These are phyloP conservation scores for Paxillus involutus DNA, from an alignment of 768 basidiomycete species.

Conservation along the genomic window DNA sequence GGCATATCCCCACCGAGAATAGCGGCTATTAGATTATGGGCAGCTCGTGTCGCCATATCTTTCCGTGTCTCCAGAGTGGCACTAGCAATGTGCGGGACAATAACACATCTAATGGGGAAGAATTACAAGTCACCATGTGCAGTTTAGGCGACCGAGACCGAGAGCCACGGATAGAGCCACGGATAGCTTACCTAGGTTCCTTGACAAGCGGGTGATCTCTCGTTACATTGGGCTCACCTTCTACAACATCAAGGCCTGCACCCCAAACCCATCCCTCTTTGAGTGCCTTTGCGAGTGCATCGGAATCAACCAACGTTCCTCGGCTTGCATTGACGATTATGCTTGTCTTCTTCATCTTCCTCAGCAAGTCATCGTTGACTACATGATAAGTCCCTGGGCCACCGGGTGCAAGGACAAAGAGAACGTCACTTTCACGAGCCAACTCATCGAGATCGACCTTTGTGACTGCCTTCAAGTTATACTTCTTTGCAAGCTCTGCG, in stretches of 20 bases:
- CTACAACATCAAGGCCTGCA: conserved; percentile 92
- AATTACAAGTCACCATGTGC: background rate
- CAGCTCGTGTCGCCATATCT: conserved; percentile 79
- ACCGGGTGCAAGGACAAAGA: conserved; percentile 84
- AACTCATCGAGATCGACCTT: conserved; percentile 67
- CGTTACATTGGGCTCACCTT: conserved; percentile 81
- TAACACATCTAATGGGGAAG: conserved; percentile 54
- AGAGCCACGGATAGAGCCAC: too few relatives aligned
- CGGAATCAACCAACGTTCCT: conserved; percentile 87
- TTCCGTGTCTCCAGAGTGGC: conserved; percentile 83
- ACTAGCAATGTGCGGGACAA: conserved; percentile 90
- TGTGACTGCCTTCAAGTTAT: conserved; percentile 39
- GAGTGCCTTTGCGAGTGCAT: conserved; percentile 82
- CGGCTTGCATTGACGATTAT: conserved; percentile 85
- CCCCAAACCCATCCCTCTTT: conserved; percentile 81
- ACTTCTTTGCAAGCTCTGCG: conserved; percentile 35
- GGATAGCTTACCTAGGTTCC: conserved; percentile 58
- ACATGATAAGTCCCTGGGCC: conserved; percentile 70
- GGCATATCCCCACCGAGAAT: conserved; percentile 60
- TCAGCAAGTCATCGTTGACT: conserved; percentile 69
- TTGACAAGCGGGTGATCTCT: conserved; percentile 78
- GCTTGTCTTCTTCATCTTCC: conserved; percentile 80
- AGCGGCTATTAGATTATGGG: conserved; percentile 50
- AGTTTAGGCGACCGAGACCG: background rate
- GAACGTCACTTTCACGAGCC: conserved; percentile 75